Evolutionary conservation across 2,329 filamentous ascomycete species (phyloP).

Genomic region (Stemphylium beticola): DNA sequence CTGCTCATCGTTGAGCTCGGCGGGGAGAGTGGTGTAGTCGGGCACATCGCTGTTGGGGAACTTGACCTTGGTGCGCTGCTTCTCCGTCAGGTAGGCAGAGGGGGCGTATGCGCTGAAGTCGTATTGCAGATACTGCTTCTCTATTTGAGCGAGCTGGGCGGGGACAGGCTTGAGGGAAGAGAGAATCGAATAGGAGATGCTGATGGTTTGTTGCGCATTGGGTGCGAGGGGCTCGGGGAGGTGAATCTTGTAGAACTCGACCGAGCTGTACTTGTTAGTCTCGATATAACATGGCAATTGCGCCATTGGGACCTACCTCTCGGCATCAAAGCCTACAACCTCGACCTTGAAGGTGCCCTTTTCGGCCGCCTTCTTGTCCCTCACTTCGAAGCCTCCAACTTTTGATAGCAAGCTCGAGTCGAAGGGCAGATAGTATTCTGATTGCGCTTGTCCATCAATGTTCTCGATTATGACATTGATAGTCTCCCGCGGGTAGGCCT

Average conservation of each 20-base stretch:
- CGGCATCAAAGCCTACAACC: constrained; percentile 63
- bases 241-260: constrained; percentile 81
- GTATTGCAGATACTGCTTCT: constrained; percentile 85
- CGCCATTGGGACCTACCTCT: constrained; percentile 53
- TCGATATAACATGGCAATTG: neutral
- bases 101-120: constrained; percentile 84
- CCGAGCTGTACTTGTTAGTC: constrained; percentile 38
- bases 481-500: constrained; percentile 86
- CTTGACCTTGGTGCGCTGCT: constrained; percentile 98
- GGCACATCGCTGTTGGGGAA: constrained; percentile 78
- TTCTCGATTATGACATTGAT: constrained; percentile 97
- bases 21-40: constrained; percentile 79
- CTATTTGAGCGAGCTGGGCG: constrained; percentile 79
- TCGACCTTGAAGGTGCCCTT: constrained; percentile 73
- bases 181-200: constrained; percentile 83
- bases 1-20: constrained; percentile 62
- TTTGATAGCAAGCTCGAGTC: constrained; percentile 74
- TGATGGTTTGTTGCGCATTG: constrained; percentile 80
- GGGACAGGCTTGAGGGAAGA: constrained; percentile 82
- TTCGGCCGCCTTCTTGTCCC: constrained; percentile 82
- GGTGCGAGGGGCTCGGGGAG: constrained; percentile 78
- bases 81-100: constrained; percentile 82
- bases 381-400: constrained; percentile 86
- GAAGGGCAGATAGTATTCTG: constrained; percentile 91
- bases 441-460: constrained; percentile 75